Evolutionary conservation across 805 yeast genomes (phyloP).

Genomic region (Diddensiella transvaalensis): DNA sequence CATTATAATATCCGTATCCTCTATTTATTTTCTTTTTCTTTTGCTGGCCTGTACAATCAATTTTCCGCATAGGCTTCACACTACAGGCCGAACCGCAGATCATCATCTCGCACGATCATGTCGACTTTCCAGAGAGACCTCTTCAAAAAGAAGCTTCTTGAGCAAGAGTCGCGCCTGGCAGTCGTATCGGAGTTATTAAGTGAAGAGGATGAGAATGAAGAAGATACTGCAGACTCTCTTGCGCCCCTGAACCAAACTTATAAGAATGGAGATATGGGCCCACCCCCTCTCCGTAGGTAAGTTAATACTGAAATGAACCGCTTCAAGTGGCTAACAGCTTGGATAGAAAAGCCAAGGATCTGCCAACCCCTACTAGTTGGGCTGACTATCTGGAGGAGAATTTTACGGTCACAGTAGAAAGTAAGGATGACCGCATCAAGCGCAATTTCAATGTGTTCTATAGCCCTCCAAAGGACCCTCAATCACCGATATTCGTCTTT

Average conservation of each 20-base stretch:
- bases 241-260: background rate
- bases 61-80: no score
- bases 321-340: no score
- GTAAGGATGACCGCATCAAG: conserved; percentile 17
- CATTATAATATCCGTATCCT: no score
- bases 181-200: background rate
- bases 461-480: conserved; percentile 43
- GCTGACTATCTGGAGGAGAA: conserved; percentile 35
- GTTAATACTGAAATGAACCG: no score
- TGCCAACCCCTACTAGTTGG: conserved; percentile 27
- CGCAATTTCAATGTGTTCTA: conserved; percentile 54
- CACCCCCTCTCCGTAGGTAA: background rate
- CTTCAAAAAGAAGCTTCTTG: conserved; percentile 16
- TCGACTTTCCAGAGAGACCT: conserved; percentile 16
- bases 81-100: no score
- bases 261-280: no score
- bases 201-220: conserved; percentile 4
- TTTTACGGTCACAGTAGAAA: conserved; percentile 19
- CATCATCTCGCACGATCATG: background rate
- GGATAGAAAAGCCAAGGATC: background rate
- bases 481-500: conserved; percentile 60
- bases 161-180: conserved; percentile 7
- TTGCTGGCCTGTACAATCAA: no score
- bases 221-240: background rate
- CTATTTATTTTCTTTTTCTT: background rate